These are phyloP conservation scores for Urostyla sp. DNA, from an alignment of 73 alveolate genomes.

Conservation along the genomic window DNA sequence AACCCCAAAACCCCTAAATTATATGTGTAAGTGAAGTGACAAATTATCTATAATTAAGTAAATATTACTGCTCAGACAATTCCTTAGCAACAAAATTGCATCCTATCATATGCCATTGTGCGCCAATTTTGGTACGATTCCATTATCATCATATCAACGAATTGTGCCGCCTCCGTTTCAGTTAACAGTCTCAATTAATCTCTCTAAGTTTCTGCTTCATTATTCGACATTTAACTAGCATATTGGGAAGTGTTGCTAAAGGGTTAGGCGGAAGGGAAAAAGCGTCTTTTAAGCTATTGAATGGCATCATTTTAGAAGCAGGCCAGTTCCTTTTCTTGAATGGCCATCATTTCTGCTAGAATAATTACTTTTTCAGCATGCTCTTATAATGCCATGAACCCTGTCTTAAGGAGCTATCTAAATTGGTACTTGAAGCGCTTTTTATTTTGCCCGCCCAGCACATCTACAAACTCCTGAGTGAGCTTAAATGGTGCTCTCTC, in stretches of 20 bases:
- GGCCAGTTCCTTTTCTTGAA: conserved; percentile 92
- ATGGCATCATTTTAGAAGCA: conserved; percentile 93
- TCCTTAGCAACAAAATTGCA: conserved; percentile 79
- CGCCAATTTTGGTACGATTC: conserved; percentile 79
- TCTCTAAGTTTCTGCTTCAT: too few species aligned
- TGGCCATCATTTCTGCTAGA: conserved; percentile 95
- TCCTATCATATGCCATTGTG: conserved; percentile 80
- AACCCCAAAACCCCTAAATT: too few species aligned
- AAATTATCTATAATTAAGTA: too few species aligned
- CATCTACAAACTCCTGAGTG: conserved; percentile 92
- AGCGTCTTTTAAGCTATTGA: conserved; percentile 86
- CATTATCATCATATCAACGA: conserved; percentile 68
- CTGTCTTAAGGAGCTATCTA: conserved; percentile 28
- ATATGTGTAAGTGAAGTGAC: too few species aligned
- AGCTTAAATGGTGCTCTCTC: conserved; percentile 98
- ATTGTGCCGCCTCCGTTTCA: conserved; percentile 54
- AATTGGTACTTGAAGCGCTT: conserved; percentile 53
- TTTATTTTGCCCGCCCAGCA: conserved; percentile 90
- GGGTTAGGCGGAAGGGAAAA: conserved; percentile 77
- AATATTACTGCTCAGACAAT: too few species aligned
- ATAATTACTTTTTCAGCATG: conserved; percentile 89
- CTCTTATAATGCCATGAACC: conserved; percentile 89
- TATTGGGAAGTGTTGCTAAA: too few species aligned
- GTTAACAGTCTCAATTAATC: conserved; percentile 66
- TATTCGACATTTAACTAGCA: too few species aligned